Base-by-base conservation (phyloP, 805 yeast genomes). In the Maudiozyma saulgeensis region DNA sequence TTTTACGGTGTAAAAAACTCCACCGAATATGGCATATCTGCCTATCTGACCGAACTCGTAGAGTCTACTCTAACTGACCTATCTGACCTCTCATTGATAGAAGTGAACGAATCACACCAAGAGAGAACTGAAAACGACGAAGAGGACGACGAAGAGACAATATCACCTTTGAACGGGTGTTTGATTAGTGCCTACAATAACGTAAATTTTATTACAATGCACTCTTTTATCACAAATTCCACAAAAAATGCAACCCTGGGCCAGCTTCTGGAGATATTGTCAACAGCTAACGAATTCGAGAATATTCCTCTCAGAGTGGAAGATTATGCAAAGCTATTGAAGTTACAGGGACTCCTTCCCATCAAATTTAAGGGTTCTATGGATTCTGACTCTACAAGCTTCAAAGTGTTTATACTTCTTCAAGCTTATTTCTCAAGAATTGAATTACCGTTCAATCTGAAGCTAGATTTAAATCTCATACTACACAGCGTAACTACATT, bases 381-480 rank as follows among this genome's bases (percentile, higher is more conserved):
- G 1, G 56, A 60, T 21, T 58, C 75, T 18, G 60, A 61, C 21
- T 73, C 85, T 0, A 82, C 87, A 0, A 70, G 74, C 6, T 77
- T 79, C 63, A 89, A 90, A 61, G 78, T 88, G 0, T 87, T 87
- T 56, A 68, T 87, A 21, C 66, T 91, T 35, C 58, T 89, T 15
- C 96, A 90, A 66, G 87, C 95, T 0, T 88, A 91, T 62, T 77
- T 91, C 47, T 79, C 88, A 1, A 71, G 96, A 46, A 48, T 83
- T 4, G 60, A 63, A 2, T 64, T 91, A 2, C 81, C 90, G 0
- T 69, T 75, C 1, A 95, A 86, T 41, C 65, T 87, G 35, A 68
- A 66, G 0, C 58, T 67, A 1, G 96, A 88, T 63, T 76, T 79
- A 62, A 67, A 71, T 34, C 26, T 61, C 0, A 74, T 89, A 1